Conservation (phyloP, 257 asterid genomes). For the Nyctanthes arbortristis region DNA sequence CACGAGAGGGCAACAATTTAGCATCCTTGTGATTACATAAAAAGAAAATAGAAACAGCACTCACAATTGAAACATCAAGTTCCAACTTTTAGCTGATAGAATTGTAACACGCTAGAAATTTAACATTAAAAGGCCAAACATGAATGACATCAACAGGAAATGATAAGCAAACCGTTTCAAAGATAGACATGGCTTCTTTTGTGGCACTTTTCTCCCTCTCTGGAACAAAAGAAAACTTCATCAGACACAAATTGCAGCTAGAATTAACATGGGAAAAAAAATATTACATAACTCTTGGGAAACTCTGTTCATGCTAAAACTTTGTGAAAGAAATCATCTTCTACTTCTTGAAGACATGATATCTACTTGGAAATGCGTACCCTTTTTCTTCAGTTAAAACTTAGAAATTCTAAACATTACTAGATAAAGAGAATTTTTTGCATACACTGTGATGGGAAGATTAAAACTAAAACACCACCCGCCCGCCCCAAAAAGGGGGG, state of each 20-base stretch:
- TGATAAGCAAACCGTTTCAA: slow-evolving; percentile 33
- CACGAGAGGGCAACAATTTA: not conserved
- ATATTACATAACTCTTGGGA: not conserved
- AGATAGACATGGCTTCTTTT: slow-evolving; percentile 45
- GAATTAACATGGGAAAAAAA: not conserved
- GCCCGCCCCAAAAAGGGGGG: too few species aligned
- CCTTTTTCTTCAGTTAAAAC: not conserved
- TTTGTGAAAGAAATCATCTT: not conserved
- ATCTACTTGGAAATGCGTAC: not conserved
- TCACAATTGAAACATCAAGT: not conserved
- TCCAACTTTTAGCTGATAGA: not conserved
- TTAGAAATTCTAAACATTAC: not conserved
- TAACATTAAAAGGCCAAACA: not conserved
- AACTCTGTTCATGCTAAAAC: not conserved
- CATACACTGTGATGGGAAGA: too few species aligned
- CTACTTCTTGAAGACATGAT: not conserved
- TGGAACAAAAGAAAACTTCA: slow-evolving; percentile 17
- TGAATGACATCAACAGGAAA: not conserved
- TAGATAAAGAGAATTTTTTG: not conserved
- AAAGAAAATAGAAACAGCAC: not conserved
- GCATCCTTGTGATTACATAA: not conserved
- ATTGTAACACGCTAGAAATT: not conserved
- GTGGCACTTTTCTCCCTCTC: slow-evolving; percentile 62
- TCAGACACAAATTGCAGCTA: not conserved
- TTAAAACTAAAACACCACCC: too few species aligned